Conservation (phyloP, 441 rosid species). For the Eutrema salsugineum region DNA sequence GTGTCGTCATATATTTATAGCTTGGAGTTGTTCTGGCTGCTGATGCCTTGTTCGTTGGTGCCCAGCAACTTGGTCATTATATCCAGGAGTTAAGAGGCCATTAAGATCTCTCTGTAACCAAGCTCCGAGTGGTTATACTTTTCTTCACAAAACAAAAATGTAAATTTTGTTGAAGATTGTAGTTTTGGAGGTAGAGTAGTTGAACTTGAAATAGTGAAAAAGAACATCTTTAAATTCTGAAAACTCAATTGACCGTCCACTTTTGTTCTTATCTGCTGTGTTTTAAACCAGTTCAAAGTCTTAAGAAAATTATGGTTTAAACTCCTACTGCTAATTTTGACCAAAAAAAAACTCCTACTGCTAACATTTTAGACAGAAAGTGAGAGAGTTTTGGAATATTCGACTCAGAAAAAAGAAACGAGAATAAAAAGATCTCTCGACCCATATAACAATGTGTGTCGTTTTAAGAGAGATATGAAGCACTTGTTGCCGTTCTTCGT, state of each 20-base stretch:
- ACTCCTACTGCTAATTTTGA: too few relatives aligned
- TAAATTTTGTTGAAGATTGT: constrained; percentile 21
- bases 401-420: background rate
- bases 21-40: constrained; percentile 63
- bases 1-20: constrained; percentile 33
- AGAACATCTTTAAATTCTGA: background rate
- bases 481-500: constrained; percentile 2
- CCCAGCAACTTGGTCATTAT: constrained; percentile 63
- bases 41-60: constrained; percentile 72
- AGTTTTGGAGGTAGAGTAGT: constrained; percentile 33
- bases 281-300: too few relatives aligned
- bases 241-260: background rate
- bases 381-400: background rate
- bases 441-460: background rate
- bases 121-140: constrained; percentile 1
- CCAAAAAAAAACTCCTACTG: too few relatives aligned
- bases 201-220: background rate
- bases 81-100: constrained; percentile 70
- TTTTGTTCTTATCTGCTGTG: background rate
- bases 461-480: background rate
- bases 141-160: constrained; percentile 8
- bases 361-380: background rate
- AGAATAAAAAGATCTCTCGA: too few relatives aligned
- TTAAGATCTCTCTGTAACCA: constrained; percentile 29
- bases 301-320: background rate